Percentiles rank a stretch among this genome's conserved stretches.
phyloP scores from a whole-genome alignment of 2,329 filamentous ascomycete genomes.

The Paraphaeosphaeria minitans region DNA sequence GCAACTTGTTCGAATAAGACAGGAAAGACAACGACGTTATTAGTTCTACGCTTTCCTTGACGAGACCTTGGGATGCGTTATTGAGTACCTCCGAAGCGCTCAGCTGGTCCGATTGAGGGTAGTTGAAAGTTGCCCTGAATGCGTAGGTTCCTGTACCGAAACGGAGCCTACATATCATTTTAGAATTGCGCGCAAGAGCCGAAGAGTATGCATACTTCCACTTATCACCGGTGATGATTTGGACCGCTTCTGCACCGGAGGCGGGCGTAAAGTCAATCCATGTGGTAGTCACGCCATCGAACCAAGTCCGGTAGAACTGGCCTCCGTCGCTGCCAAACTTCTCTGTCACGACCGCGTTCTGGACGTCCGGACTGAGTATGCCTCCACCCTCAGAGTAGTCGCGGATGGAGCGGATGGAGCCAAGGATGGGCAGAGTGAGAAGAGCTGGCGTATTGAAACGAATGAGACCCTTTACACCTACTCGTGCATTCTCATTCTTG shows the following conservation, averaged over 20 bases:
- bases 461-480: slow-evolving; percentile 61
- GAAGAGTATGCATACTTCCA: slow-evolving; percentile 28
- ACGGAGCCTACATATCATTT: slow-evolving; percentile 27
- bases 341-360: slow-evolving; percentile 57
- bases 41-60: slow-evolving; percentile 53
- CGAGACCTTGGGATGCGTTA: slow-evolving; percentile 52
- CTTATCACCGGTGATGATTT: slow-evolving; percentile 42
- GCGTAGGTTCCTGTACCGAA: slow-evolving; percentile 62
- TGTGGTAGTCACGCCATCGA: slow-evolving; percentile 66
- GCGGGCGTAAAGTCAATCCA: slow-evolving; percentile 53
- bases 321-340: slow-evolving; percentile 51
- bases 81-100: slow-evolving; percentile 58
- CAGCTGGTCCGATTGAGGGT: slow-evolving; percentile 64
- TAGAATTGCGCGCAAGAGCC: not conserved
- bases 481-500: slow-evolving; percentile 45
- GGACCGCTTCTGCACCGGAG: slow-evolving; percentile 38
- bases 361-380: slow-evolving; percentile 58
- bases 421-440: slow-evolving; percentile 62
- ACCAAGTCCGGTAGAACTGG: slow-evolving; percentile 61
- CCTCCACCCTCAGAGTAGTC: slow-evolving; percentile 66
- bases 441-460: slow-evolving; percentile 63
- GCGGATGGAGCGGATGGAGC: slow-evolving; percentile 66
- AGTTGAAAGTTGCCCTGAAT: slow-evolving; percentile 66
- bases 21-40: slow-evolving; percentile 64
- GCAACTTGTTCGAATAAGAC: slow-evolving; percentile 66